Evolutionary conservation across 2,329 filamentous ascomycete species (phyloP).

Genomic region (Cercospora janseana): DNA sequence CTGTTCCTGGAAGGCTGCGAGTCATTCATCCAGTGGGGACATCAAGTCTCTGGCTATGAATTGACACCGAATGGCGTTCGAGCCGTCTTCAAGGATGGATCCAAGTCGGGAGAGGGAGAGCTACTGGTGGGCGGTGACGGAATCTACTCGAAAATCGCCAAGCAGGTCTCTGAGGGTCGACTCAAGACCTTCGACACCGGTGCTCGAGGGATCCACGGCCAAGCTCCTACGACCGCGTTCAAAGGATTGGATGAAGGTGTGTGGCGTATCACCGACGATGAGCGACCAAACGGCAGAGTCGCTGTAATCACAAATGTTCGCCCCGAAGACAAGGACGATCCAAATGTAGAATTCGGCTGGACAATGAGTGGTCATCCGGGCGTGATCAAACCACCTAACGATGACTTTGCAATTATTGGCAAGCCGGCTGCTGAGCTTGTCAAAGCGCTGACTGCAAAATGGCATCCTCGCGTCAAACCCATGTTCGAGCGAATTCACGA

Average conservation of each 20-base stretch:
- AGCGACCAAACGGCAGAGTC: conserved; percentile 48
- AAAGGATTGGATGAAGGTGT: conserved; percentile 63
- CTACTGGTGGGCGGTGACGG: conserved; percentile 64
- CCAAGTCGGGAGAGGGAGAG: conserved; percentile 57
- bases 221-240: conserved; percentile 62
- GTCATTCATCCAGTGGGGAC: conserved; percentile 54
- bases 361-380: conserved; percentile 60
- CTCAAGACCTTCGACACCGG: conserved; percentile 64
- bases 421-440: conserved; percentile 57
- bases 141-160: conserved; percentile 59
- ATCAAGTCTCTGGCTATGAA: conserved; percentile 59
- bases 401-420: conserved; percentile 60
- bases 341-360: conserved; percentile 60
- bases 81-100: conserved; percentile 60
- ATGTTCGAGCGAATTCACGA: conserved; percentile 60
- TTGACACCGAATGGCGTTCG: conserved; percentile 54
- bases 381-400: conserved; percentile 57
- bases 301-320: conserved; percentile 65
- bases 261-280: conserved; percentile 54
- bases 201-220: conserved; percentile 63
- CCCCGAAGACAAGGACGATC: conserved; percentile 58
- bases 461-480: conserved; percentile 57
- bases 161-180: conserved; percentile 57
- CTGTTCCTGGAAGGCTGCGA: conserved; percentile 59
- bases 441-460: conserved; percentile 53